These are phyloP conservation scores for Lentinula aciculospora DNA, from an alignment of 768 basidiomycete species.

Conservation along the genomic window DNA sequence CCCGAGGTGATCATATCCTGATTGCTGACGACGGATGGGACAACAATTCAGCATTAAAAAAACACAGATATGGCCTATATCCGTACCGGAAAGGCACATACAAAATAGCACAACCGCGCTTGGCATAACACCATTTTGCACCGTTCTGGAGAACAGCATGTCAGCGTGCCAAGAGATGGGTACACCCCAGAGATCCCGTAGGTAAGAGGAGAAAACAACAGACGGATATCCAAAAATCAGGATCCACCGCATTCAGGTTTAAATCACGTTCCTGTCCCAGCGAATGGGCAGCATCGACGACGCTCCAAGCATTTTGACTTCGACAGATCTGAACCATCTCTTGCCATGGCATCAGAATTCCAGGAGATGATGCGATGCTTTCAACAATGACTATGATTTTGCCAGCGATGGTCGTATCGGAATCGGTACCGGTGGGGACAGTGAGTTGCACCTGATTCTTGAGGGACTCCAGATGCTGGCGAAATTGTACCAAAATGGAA, in stretches of 20 bases:
- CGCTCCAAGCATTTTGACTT: conserved; percentile 53
- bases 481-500: not conserved
- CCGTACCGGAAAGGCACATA: conserved; percentile 61
- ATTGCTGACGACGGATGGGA: conserved; percentile 22
- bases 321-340: conserved; percentile 62
- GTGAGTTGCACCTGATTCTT: not conserved
- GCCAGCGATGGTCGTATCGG: not conserved
- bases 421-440: not conserved
- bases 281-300: conserved; percentile 82
- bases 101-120: conserved; percentile 61
- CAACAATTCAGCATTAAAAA: not conserved
- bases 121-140: conserved; percentile 80
- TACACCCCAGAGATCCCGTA: not conserved
- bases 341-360: conserved; percentile 69
- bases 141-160: conserved; percentile 46
- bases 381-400: conserved; percentile 70
- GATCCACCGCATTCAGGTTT: conserved; percentile 47
- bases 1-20: conserved; percentile 58
- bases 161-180: not conserved
- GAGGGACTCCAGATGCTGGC: not conserved
- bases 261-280: conserved; percentile 71
- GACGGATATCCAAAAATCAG: conserved; percentile 81
- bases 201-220: conserved; percentile 14
- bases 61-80: not conserved
- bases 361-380: conserved; percentile 59